Conservation (phyloP, 2,329 filamentous ascomycete species). For the Pseudogymnoascus sp. region DNA sequence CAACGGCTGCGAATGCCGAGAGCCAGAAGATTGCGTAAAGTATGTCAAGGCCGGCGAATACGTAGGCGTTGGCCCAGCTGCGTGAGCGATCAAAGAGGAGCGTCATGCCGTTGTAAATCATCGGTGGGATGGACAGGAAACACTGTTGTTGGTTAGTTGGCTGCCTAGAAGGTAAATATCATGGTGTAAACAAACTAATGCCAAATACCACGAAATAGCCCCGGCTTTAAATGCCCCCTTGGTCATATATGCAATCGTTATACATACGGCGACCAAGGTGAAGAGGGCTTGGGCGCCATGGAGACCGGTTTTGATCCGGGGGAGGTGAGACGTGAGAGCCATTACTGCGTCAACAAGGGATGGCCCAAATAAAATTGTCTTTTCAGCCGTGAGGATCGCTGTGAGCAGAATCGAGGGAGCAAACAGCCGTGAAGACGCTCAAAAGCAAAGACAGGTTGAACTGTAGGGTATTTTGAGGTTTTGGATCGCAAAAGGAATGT, state of each 20-base stretch:
- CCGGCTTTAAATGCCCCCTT: slow-evolving; percentile 45
- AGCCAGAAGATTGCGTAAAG: slow-evolving; percentile 55
- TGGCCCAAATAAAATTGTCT: background rate
- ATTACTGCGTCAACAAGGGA: slow-evolving; percentile 2
- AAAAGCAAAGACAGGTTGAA: slow-evolving; percentile 1
- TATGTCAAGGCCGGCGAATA: slow-evolving; percentile 51
- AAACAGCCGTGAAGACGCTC: background rate
- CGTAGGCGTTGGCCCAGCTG: slow-evolving; percentile 53
- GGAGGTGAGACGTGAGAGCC: slow-evolving; percentile 5
- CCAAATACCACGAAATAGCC: slow-evolving; percentile 53
- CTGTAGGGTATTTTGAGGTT: background rate
- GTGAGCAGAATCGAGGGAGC: background rate
- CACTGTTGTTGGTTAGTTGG: slow-evolving; percentile 38
- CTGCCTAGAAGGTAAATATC: background rate
- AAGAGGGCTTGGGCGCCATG: slow-evolving; percentile 49
- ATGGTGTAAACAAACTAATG: slow-evolving; percentile 41
- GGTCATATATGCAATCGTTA: slow-evolving; percentile 51
- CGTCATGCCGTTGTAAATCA: slow-evolving; percentile 57
- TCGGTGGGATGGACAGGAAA: slow-evolving; percentile 55
- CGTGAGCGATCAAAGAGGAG: slow-evolving; percentile 55
- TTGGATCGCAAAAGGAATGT: background rate
- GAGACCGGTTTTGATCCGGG: slow-evolving; percentile 42
- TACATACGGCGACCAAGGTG: slow-evolving; percentile 47
- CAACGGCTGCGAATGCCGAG: slow-evolving; percentile 57
- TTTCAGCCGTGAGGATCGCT: background rate